Evolutionary conservation across 2,329 filamentous ascomycete species (phyloP), one percentile per base, ranked within the genome.

Genomic region (Phyllosticta citribraziliensis): DNA sequence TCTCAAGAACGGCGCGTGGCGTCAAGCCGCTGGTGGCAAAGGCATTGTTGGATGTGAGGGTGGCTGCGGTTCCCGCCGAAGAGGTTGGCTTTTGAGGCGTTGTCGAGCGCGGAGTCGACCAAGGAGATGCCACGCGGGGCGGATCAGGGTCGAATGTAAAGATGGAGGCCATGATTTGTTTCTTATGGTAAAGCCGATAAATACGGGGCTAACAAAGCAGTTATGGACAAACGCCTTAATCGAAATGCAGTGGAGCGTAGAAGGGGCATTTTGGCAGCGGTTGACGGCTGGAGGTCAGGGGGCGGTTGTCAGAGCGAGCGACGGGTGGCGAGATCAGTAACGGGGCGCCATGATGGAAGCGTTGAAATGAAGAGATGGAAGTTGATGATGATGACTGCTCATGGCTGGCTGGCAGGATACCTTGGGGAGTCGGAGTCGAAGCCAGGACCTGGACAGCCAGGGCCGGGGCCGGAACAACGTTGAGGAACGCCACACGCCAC

Each of bases 81-180:
- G 59, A 51, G 33, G 14, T 55, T 40, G 47, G 20, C 25, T 53
- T 52, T 19, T 57, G 53, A 20, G 63, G 54, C 63, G 69, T 62
- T 64, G 62, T 3, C 68, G 76, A 72, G 60, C 76, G 76, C 47
- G 86, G 82, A 11, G 80, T 84, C 57, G 88, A 82, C 94, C 94
- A 99, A 17, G 94, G 94, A 19, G 93, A 97, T 14, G 89, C 88
- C 40, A 97, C 91, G 72, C 89, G 81, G 1, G 90, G 89, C 54
- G 91, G 90, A 66, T 96, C 88, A 2, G 90, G 86, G 64, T 97
- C 91, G 72, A 89, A 99, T 0, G 93, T 97, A 73, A 99, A 99
- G 67, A 99, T 90, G 12, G 93, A 97, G 62, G 94, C 93, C 89
- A 94, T 95, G 22, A 22, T 2, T 22, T 22, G 11, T 50, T 64